phyloP scores from a whole-genome alignment of 345 rosid genomes.

The Capsella bursapastoris region DNA sequence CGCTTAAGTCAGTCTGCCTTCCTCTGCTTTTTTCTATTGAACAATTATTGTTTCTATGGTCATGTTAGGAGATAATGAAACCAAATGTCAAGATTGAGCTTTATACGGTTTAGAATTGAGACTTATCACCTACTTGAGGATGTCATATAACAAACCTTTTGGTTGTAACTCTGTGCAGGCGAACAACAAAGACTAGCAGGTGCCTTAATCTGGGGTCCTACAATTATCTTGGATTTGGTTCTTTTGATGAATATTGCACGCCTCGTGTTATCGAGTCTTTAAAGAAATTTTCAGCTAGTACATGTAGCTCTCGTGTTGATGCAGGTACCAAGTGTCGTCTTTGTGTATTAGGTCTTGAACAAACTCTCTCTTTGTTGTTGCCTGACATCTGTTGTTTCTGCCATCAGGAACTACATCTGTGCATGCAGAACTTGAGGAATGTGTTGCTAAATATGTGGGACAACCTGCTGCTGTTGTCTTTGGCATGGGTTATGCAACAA shows the following conservation, averaged over 20 bases:
- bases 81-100: constrained; percentile 1
- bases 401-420: constrained; percentile 70
- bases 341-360: not conserved
- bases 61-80: not conserved
- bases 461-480: constrained; percentile 87
- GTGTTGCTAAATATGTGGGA: constrained; percentile 85
- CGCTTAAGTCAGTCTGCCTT: constrained; percentile 61
- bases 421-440: constrained; percentile 81
- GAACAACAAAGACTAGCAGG: constrained; percentile 66
- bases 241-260: constrained; percentile 94
- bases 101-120: not conserved
- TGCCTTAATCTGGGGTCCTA: constrained; percentile 97
- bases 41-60: not conserved
- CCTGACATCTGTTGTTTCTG: constrained; percentile 29
- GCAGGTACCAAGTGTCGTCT: constrained; percentile 61
- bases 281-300: constrained; percentile 78
- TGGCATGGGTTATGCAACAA: constrained; percentile 95
- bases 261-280: constrained; percentile 84
- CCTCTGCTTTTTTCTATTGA: not conserved
- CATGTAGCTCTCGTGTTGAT: constrained; percentile 87
- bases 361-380: constrained; percentile 7
- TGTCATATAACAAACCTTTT: not conserved
- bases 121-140: not conserved
- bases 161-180: constrained; percentile 53
- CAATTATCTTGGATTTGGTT: constrained; percentile 97